Evolutionary conservation across 2,329 filamentous ascomycete genomes (phyloP).

Genomic region (Aspergillus melleus): DNA sequence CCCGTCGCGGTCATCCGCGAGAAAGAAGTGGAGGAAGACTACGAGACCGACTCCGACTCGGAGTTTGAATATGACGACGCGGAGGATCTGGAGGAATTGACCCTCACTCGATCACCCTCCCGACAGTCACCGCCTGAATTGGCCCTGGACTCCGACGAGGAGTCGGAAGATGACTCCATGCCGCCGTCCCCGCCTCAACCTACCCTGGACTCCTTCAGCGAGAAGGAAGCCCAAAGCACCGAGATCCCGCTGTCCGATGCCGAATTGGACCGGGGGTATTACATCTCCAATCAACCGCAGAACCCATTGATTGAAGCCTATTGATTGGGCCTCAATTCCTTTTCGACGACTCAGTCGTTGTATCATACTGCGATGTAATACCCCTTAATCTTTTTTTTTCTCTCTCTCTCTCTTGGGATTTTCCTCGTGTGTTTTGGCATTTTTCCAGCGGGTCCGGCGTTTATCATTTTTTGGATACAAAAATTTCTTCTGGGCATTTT

Average conservation of each 20-base stretch:
- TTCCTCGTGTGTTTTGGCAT: constrained; percentile 7
- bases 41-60: constrained; percentile 52
- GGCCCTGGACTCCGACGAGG: constrained; percentile 63
- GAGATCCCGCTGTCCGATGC: constrained; percentile 38
- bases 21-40: constrained; percentile 32
- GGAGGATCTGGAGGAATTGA: constrained; percentile 62
- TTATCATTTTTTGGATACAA: constrained; percentile 3
- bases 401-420: constrained; percentile 6
- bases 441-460: constrained; percentile 14
- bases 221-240: constrained; percentile 53
- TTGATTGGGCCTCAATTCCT: constrained; percentile 29
- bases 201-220: constrained; percentile 60
- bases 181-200: constrained; percentile 66
- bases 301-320: constrained; percentile 52
- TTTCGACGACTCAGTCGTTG: background rate
- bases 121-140: constrained; percentile 70
- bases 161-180: constrained; percentile 70
- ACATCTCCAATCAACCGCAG: constrained; percentile 45
- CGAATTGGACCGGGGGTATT: constrained; percentile 52
- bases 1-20: constrained; percentile 33
- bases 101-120: constrained; percentile 68
- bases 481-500: constrained; percentile 3
- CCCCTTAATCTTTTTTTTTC: constrained; percentile 15
- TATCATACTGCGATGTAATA: constrained; percentile 12
- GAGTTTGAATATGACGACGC: constrained; percentile 58